Evolutionary conservation across 1,139 yeast species (phyloP).

Genomic region (Geotrichum europaeum): DNA sequence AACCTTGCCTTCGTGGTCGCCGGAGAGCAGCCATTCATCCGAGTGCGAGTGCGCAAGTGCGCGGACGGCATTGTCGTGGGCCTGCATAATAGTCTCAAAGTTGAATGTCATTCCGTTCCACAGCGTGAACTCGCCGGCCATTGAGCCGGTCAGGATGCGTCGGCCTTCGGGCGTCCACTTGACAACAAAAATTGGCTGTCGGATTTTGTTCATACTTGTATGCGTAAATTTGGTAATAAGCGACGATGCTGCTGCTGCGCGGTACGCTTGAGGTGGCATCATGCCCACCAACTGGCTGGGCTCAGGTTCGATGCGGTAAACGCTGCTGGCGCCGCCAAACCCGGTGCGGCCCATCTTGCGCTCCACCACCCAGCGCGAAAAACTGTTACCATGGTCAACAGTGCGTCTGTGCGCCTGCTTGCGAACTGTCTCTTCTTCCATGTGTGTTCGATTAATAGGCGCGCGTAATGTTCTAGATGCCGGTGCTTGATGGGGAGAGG

Average conservation of each 20-base stretch:
- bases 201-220: constrained; percentile 82
- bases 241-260: constrained; percentile 43
- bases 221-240: constrained; percentile 72
- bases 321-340: constrained; percentile 37
- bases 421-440: constrained; percentile 24
- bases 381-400: constrained; percentile 80
- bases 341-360: constrained; percentile 40
- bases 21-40: constrained; percentile 91
- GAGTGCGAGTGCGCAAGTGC: constrained; percentile 77
- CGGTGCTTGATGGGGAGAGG: not conserved
- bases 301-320: constrained; percentile 57
- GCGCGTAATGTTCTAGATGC: not conserved
- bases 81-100: constrained; percentile 97
- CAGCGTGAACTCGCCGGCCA: constrained; percentile 90
- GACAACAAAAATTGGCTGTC: constrained; percentile 84
- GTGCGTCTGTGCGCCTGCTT: constrained; percentile 69
- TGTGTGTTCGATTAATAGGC: not conserved
- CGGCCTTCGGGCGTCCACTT: constrained; percentile 98
- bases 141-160: constrained; percentile 80
- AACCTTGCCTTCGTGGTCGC: constrained; percentile 85
- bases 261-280: constrained; percentile 65
- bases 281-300: constrained; percentile 67
- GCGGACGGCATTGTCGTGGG: constrained; percentile 87
- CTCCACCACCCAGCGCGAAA: constrained; percentile 64
- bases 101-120: constrained; percentile 97